Conservation (phyloP, 495 filamentous ascomycete species). For the Talaromyces borbonicus region DNA sequence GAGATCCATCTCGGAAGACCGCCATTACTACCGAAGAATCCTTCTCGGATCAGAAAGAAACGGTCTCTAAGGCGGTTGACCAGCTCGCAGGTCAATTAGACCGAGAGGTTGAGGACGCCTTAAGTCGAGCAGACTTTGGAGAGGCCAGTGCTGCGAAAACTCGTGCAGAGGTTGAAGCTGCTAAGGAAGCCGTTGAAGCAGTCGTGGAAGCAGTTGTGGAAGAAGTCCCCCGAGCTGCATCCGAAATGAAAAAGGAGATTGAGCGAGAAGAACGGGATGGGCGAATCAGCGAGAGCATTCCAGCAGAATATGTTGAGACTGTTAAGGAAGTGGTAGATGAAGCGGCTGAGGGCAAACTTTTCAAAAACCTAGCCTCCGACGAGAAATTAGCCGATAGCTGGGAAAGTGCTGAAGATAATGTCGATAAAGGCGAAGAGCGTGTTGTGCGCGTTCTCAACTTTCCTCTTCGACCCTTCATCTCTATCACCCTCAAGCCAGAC, state of each 20-base stretch:
- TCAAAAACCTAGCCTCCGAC: constrained; percentile 31
- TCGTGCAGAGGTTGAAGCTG: constrained; percentile 20
- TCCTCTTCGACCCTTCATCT: constrained; percentile 88
- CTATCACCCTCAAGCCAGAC: constrained; percentile 46
- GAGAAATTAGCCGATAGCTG: constrained; percentile 56
- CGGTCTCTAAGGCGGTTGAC: constrained; percentile 60
- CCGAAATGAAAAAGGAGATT: constrained; percentile 19
- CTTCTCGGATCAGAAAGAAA: constrained; percentile 42
- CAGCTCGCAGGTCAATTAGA: constrained; percentile 59
- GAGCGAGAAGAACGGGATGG: constrained; percentile 37
- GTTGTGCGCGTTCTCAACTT: constrained; percentile 83
- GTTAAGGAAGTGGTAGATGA: constrained; percentile 48
- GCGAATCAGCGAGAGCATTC: not conserved
- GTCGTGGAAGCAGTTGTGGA: constrained; percentile 24
- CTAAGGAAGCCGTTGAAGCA: constrained; percentile 26
- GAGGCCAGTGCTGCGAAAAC: constrained; percentile 16
- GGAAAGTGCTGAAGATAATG: constrained; percentile 73
- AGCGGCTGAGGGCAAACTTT: constrained; percentile 37
- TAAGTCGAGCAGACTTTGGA: constrained; percentile 40
- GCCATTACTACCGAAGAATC: not conserved
- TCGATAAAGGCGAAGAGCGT: constrained; percentile 54
- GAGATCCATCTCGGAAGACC: not conserved
- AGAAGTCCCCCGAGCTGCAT: constrained; percentile 26
- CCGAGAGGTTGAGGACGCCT: constrained; percentile 56
- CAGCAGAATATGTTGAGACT: constrained; percentile 37